Evolutionary conservation across 495 filamentous ascomycete genomes (phyloP), one percentile per base, ranked within the genome.

Genomic region (Aspergillus diversus): DNA sequence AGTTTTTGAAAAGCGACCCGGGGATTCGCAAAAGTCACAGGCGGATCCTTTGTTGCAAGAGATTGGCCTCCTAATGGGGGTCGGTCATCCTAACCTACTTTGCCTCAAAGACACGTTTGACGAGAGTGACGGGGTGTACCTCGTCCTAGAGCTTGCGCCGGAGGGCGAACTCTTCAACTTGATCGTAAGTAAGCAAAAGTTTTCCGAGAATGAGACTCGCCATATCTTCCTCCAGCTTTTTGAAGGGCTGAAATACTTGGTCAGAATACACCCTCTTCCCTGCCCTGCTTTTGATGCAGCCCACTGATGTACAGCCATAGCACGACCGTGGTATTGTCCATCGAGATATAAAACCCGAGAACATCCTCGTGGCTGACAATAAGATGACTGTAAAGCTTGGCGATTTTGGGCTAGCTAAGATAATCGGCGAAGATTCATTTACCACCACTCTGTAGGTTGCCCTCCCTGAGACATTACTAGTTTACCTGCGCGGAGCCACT

Each of bases 341-440:
- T 75, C 91, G 96, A 53, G 96, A 99, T 68, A 97, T 99, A 71
- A 99, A 99, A 74, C 96, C 96, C 2, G 96, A 99, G 73, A 99
- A 99, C 63, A 99, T 99, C 53, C 83, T 99, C 8, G 75, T 99
- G 17, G 83, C 87, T 33, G 92, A 98, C 72, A 90, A 90, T 55
- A 83, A 93, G 6, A 76, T 98, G 39, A 86, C 86, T 47, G 89
- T 97, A 61, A 99, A 99, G 76, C 80, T 99, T 60, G 96, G 92
- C 3, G 96, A 99, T 73, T 99, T 99, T 75, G 96, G 96, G 31
- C 85, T 99, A 33, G 95, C 96, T 27, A 99, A 99, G 74, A 98
- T 98, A 65, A 97, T 98, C 70, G 96, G 96, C 33, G 96, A 98
- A 73, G 92, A 97, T 66, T 97, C 94, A 3, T 99, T 99, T 69